Percentiles rank a stretch among this genome's conserved stretches.
Evolutionary conservation across 1,139 yeast genomes (phyloP).

Genomic region (Arxiozyma bovina): DNA sequence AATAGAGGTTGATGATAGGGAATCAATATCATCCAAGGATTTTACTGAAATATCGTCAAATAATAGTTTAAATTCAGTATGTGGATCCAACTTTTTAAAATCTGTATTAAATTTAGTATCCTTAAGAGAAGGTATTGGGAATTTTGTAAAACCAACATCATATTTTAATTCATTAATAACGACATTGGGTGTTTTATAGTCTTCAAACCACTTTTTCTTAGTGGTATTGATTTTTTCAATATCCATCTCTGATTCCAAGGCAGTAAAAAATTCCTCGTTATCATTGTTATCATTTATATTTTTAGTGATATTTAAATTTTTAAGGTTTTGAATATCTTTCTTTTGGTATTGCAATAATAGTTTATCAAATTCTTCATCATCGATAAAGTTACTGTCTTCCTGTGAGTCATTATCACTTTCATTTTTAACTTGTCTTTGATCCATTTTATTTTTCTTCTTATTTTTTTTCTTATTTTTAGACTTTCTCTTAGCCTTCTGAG

Average conservation of each 20-base stretch:
- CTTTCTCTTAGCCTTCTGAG: constrained; percentile 16
- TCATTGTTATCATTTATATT: constrained; percentile 4
- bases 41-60: constrained; percentile 69
- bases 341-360: constrained; percentile 24
- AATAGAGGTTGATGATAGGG: constrained; percentile 43
- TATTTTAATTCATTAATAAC: constrained; percentile 22
- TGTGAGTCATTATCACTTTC: constrained; percentile 12
- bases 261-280: constrained; percentile 34
- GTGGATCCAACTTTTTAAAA: constrained; percentile 62
- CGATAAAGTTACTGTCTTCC: constrained; percentile 6
- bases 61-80: constrained; percentile 60
- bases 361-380: constrained; percentile 27
- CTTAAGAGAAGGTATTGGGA: constrained; percentile 22
- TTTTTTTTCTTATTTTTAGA: constrained; percentile 15
- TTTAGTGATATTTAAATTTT: not conserved
- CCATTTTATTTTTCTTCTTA: constrained; percentile 17
- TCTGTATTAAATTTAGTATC: constrained; percentile 36
- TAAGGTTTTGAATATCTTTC: constrained; percentile 15
- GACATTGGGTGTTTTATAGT: constrained; percentile 6
- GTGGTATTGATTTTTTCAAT: constrained; percentile 23
- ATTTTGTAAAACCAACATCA: constrained; percentile 29
- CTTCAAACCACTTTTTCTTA: constrained; percentile 11
- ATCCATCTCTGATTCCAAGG: constrained; percentile 26
- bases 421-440: constrained; percentile 19
- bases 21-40: constrained; percentile 65